Conservation (phyloP, 2,329 filamentous ascomycete genomes). For the Colletotrichum somersetense region DNA sequence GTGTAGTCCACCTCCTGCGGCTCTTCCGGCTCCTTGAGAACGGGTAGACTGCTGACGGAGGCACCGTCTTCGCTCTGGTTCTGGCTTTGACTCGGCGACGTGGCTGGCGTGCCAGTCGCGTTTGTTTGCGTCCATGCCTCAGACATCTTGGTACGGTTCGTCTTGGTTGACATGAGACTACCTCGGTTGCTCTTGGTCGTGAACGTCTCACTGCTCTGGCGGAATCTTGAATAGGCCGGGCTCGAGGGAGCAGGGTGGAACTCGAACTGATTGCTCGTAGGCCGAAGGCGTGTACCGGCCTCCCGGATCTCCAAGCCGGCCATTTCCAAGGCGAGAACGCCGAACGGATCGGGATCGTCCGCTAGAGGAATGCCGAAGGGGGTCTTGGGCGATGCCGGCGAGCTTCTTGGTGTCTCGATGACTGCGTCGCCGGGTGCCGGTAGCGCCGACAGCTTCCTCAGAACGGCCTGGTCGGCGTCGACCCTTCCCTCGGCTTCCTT, state of each 20-base stretch:
- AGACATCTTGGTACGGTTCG: constrained; percentile 78
- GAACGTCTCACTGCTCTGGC: constrained; percentile 78
- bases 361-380: constrained; percentile 82
- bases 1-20: constrained; percentile 71
- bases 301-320: constrained; percentile 91
- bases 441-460: constrained; percentile 73
- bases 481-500: constrained; percentile 87
- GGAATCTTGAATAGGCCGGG: constrained; percentile 71
- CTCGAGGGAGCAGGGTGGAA: constrained; percentile 83
- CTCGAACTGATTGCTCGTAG: constrained; percentile 84
- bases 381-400: constrained; percentile 47
- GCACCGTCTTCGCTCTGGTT: constrained; percentile 68
- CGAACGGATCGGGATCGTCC: constrained; percentile 92
- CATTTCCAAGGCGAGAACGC: constrained; percentile 89
- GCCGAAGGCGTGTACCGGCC: constrained; percentile 81
- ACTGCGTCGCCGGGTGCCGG: constrained; percentile 82
- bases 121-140: constrained; percentile 76
- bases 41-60: constrained; percentile 56
- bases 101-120: constrained; percentile 63
- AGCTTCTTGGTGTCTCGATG: constrained; percentile 60
- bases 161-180: constrained; percentile 81
- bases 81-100: constrained; percentile 65
- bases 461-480: constrained; percentile 76
- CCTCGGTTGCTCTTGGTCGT: constrained; percentile 72
- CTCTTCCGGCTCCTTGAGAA: constrained; percentile 59